Conservation (phyloP, 805 yeast genomes). For the Saccharomyces kudriavzevii region DNA sequence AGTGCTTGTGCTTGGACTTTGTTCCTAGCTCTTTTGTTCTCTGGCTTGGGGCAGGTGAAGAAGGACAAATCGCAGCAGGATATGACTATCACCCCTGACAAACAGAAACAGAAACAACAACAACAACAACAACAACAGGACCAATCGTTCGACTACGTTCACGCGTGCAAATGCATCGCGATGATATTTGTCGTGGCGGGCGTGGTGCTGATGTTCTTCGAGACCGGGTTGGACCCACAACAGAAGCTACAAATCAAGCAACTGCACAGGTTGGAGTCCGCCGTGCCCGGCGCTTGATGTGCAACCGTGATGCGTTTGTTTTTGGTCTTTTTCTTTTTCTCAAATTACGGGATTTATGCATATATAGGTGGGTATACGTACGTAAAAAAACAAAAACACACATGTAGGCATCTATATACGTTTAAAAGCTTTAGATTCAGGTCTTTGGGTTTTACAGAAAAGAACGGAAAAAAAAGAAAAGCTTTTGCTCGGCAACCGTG, state of each 20-base stretch:
- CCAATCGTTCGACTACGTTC: constrained; percentile 4
- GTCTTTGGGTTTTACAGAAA: background rate
- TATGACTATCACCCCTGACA: background rate
- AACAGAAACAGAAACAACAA: background rate
- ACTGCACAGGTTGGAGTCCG: background rate
- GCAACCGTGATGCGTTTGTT: background rate
- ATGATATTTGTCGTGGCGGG: constrained; percentile 7
- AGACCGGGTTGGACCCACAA: constrained; percentile 5
- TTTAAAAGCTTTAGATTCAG: background rate
- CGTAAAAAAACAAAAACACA: background rate
- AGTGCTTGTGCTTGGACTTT: background rate
- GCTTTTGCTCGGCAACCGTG: background rate
- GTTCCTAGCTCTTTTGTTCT: background rate
- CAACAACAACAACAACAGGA: background rate
- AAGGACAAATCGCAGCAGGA: background rate
- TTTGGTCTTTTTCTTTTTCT: background rate
- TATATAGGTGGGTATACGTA: background rate
- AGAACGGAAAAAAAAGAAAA: background rate
- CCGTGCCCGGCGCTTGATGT: background rate
- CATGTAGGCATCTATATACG: background rate
- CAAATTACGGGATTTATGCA: background rate
- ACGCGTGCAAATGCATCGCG: constrained; percentile 5
- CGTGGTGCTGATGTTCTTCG: constrained; percentile 7
- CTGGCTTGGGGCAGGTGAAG: background rate
- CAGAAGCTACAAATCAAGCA: background rate